phyloP scores from a whole-genome alignment of 805 yeast genomes.

The Yueomyces sp. region DNA sequence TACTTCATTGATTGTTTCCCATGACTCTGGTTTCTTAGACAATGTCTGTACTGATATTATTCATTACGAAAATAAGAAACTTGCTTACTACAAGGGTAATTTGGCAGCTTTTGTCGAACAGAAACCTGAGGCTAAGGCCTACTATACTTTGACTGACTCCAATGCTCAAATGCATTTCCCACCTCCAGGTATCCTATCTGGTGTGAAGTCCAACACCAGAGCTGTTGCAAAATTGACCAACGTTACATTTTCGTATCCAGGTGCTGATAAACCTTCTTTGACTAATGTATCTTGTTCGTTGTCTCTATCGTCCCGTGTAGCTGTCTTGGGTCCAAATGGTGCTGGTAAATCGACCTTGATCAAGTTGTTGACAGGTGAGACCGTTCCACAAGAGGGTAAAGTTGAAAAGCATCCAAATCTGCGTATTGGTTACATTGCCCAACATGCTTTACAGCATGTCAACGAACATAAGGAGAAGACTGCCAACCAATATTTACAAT shows the following conservation, averaged over 20 bases:
- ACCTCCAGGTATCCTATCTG: conserved; percentile 94
- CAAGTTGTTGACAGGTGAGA: conserved; percentile 84
- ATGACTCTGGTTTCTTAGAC: conserved; percentile 94
- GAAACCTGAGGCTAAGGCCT: conserved; percentile 92
- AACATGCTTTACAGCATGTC: conserved; percentile 95
- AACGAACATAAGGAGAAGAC: conserved; percentile 96
- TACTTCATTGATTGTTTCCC: conserved; percentile 91
- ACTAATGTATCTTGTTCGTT: conserved; percentile 75
- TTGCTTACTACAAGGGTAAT: conserved; percentile 93
- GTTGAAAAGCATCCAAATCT: conserved; percentile 97
- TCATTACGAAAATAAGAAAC: conserved; percentile 89
- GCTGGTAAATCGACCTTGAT: conserved; percentile 97
- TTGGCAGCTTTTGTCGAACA: conserved; percentile 82
- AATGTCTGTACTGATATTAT: conserved; percentile 92
- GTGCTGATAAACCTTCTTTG: conserved; percentile 74
- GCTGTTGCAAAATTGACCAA: conserved; percentile 80
- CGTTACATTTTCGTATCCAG: conserved; percentile 85
- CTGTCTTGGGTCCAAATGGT: conserved; percentile 95
- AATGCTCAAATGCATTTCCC: conserved; percentile 97
- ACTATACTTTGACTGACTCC: conserved; percentile 85
- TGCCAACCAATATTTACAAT: conserved; percentile 93
- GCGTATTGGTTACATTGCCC: conserved; percentile 97
- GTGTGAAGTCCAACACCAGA: conserved; percentile 88
- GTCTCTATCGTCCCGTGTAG: conserved; percentile 91
- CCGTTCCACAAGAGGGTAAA: conserved; percentile 72